A percentile compares a stretch with the other conserved stretches of the same genome.
These are phyloP conservation scores for Aspergillus steynii DNA, from an alignment of 495 filamentous ascomycete species.

Conservation along the genomic window DNA sequence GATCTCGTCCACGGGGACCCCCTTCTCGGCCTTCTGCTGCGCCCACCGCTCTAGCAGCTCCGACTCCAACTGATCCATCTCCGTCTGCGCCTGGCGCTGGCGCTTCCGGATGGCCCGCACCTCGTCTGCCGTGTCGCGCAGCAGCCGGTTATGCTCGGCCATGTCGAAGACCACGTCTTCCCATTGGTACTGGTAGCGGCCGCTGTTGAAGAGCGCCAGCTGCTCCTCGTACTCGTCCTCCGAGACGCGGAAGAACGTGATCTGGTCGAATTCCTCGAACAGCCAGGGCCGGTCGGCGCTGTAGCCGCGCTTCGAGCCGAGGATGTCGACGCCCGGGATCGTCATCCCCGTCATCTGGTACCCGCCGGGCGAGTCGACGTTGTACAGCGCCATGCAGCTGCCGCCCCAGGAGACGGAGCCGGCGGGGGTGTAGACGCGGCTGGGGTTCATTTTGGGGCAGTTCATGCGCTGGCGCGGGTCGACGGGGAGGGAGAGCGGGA, in stretches of 20 bases:
- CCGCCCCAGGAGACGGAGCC: constrained; percentile 58
- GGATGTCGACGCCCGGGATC: constrained; percentile 55
- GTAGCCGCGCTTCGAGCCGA: constrained; percentile 51
- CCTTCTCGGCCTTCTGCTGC: constrained; percentile 46
- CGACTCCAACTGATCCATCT: constrained; percentile 48
- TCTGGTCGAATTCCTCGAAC: constrained; percentile 57
- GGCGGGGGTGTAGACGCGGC: constrained; percentile 55
- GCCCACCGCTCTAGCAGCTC: constrained; percentile 46
- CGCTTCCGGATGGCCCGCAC: constrained; percentile 40
- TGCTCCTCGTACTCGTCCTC: constrained; percentile 49
- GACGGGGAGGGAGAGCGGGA: constrained; percentile 54
- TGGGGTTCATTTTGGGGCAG: constrained; percentile 62
- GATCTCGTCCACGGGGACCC: constrained; percentile 41
- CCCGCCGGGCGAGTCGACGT: constrained; percentile 59
- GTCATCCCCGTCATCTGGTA: constrained; percentile 58
- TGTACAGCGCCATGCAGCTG: constrained; percentile 54
- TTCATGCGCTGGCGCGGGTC: constrained; percentile 55
- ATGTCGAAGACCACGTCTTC: constrained; percentile 53
- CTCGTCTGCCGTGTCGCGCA: constrained; percentile 40
- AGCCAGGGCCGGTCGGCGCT: constrained; percentile 49
- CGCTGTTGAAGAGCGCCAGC: constrained; percentile 42
- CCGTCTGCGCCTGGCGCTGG: constrained; percentile 44
- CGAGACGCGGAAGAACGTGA: constrained; percentile 54
- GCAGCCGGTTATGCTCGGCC: constrained; percentile 50
- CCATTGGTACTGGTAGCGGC: constrained; percentile 50